Evolutionary conservation across 73 alveolate species (phyloP).

Genomic region (Tetrahymena thermophila): DNA sequence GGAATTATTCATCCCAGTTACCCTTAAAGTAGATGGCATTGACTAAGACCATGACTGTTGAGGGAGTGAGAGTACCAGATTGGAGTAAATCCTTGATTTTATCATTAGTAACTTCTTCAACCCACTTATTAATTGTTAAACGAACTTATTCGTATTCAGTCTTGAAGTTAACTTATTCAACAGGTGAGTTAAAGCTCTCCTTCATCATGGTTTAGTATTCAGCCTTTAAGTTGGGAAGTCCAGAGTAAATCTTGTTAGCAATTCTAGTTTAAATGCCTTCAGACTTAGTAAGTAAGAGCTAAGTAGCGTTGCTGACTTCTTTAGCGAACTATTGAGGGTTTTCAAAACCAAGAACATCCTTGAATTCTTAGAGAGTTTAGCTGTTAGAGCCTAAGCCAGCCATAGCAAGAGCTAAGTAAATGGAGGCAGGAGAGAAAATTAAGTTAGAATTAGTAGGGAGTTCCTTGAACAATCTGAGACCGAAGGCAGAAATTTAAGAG

Average conservation of each 20-base stretch:
- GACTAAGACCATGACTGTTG: neutral
- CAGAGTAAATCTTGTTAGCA: neutral
- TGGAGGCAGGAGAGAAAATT: neutral
- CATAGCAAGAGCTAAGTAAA: neutral
- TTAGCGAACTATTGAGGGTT: neutral
- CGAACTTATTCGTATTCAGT: neutral
- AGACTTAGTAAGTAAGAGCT: neutral
- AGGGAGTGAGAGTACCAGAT: neutral
- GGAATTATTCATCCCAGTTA: neutral
- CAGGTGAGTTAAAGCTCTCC: neutral
- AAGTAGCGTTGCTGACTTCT: neutral
- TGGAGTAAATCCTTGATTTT: neutral
- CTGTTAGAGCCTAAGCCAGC: neutral
- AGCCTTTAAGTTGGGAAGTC: neutral
- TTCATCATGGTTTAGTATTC: neutral
- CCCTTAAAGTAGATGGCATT: neutral
- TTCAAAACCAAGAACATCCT: neutral
- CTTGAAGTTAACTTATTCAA: neutral
- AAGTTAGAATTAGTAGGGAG: neutral
- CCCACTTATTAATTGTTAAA: neutral
- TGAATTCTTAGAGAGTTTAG: neutral
- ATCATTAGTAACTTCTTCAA: neutral
- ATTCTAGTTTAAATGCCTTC: neutral
- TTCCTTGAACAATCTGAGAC: neutral
- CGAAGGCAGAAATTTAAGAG: neutral